Conservation (phyloP, 768 basidiomycete genomes). For the Hygrophoropsis aurantiaca region DNA sequence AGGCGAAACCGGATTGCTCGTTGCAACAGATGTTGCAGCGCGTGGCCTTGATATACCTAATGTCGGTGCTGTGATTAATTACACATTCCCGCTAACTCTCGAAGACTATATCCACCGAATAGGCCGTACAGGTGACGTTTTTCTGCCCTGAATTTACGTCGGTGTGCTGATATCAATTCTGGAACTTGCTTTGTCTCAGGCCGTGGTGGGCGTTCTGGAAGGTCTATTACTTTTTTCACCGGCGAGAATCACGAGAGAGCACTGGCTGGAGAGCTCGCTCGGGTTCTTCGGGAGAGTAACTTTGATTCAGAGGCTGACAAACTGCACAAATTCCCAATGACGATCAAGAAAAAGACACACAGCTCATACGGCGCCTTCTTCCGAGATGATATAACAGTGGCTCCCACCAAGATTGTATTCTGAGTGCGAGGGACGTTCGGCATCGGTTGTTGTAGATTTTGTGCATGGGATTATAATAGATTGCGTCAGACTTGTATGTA, state of each 20-base stretch:
- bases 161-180: background rate
- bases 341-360: conserved; percentile 96
- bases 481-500: too few species aligned
- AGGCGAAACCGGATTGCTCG: conserved; percentile 77
- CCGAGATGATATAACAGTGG: conserved; percentile 57
- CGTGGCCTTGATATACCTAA: conserved; percentile 97
- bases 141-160: conserved; percentile 1
- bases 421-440: conserved; percentile 29
- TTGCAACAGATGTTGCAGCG: conserved; percentile 97
- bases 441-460: conserved; percentile 6
- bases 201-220: conserved; percentile 86
- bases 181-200: conserved; percentile 41
- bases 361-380: conserved; percentile 88
- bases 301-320: conserved; percentile 63
- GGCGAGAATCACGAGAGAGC: conserved; percentile 84
- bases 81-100: conserved; percentile 96
- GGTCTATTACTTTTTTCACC: conserved; percentile 96
- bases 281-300: conserved; percentile 85
- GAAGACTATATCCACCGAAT: conserved; percentile 93
- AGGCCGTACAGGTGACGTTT: conserved; percentile 72
- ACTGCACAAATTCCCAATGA: conserved; percentile 88
- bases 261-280: conserved; percentile 90
- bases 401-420: conserved; percentile 80
- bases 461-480: background rate
- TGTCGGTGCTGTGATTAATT: conserved; percentile 92